Percentiles rank a stretch among this genome's conserved stretches.
Conservation (phyloP, 2,329 filamentous ascomycete genomes). For the Orbilia ellipsospora region DNA sequence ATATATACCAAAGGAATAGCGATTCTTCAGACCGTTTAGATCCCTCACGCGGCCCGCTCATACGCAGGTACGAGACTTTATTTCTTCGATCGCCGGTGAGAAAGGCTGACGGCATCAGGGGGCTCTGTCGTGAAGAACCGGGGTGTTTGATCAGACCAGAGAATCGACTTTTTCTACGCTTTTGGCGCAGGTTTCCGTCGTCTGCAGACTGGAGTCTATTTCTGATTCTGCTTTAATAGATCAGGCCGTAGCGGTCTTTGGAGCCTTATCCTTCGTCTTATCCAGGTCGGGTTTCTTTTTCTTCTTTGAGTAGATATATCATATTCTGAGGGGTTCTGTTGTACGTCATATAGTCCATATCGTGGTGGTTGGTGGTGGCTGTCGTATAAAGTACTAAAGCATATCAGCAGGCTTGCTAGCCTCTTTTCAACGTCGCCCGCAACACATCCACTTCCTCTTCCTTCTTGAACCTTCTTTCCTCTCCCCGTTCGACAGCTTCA, state of each 20-base stretch:
- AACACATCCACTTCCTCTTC: slow-evolving; percentile 31
- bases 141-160: slow-evolving; percentile 23
- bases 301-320: neutral
- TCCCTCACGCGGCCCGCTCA: slow-evolving; percentile 55
- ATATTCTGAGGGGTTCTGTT: neutral
- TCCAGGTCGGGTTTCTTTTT: neutral
- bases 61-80: slow-evolving; percentile 51
- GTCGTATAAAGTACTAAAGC: neutral
- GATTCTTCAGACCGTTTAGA: slow-evolving; percentile 28
- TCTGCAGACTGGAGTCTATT: slow-evolving; percentile 22
- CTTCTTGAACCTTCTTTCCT: slow-evolving; percentile 38
- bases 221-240: neutral
- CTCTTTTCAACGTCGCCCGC: slow-evolving; percentile 18
- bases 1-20: slow-evolving; percentile 29
- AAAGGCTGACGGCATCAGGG: slow-evolving; percentile 52
- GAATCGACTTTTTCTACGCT: slow-evolving; percentile 42
- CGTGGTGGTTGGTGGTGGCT: slow-evolving; percentile 8
- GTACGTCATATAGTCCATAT: slow-evolving; percentile 35
- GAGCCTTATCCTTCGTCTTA: neutral
- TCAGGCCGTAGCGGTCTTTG: slow-evolving; percentile 2
- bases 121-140: slow-evolving; percentile 32
- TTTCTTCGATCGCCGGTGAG: slow-evolving; percentile 8
- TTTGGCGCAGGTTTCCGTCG: slow-evolving; percentile 34
- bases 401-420: slow-evolving; percentile 25
- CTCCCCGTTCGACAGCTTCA: slow-evolving; percentile 2